Evolutionary conservation across 2,329 filamentous ascomycete genomes (phyloP).

Genomic region (Fusarium sp.): DNA sequence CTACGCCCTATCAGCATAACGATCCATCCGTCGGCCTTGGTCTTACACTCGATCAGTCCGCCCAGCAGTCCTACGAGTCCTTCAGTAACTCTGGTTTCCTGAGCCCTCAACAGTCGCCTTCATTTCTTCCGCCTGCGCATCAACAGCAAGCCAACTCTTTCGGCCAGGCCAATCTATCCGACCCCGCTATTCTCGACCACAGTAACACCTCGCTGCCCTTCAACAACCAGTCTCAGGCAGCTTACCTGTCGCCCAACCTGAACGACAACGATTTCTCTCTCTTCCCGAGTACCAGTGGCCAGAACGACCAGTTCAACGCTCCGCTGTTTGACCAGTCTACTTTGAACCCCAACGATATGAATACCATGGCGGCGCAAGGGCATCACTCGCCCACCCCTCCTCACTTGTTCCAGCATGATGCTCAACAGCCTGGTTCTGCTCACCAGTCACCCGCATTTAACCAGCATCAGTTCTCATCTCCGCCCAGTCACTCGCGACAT

Average conservation of each 20-base stretch:
- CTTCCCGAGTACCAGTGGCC: constrained; percentile 67
- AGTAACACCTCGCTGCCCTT: constrained; percentile 55
- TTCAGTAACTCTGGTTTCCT: constrained; percentile 61
- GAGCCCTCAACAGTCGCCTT: constrained; percentile 58
- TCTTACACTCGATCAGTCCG: constrained; percentile 66
- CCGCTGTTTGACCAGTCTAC: constrained; percentile 67
- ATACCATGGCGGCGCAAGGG: constrained; percentile 66
- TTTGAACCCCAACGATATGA: constrained; percentile 61
- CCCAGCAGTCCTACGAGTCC: constrained; percentile 57
- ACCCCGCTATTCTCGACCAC: constrained; percentile 56
- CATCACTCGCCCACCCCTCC: constrained; percentile 69
- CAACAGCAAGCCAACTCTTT: constrained; percentile 46
- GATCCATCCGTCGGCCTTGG: constrained; percentile 65
- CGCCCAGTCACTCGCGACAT: constrained; percentile 66
- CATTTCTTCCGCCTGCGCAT: constrained; percentile 50
- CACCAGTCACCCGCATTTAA: constrained; percentile 70
- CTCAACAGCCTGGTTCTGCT: constrained; percentile 59
- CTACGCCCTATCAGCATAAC: constrained; percentile 64
- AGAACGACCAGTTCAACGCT: constrained; percentile 69
- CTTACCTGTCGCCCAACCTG: constrained; percentile 65
- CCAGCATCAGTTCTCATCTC: constrained; percentile 66
- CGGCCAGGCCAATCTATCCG: constrained; percentile 50
- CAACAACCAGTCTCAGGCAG: constrained; percentile 57
- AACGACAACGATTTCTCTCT: constrained; percentile 71
- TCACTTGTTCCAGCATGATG: constrained; percentile 64